These are phyloP conservation scores for Cyclostephanos tholiformis DNA, from an alignment of 108 stramenopile species.

Conservation along the genomic window DNA sequence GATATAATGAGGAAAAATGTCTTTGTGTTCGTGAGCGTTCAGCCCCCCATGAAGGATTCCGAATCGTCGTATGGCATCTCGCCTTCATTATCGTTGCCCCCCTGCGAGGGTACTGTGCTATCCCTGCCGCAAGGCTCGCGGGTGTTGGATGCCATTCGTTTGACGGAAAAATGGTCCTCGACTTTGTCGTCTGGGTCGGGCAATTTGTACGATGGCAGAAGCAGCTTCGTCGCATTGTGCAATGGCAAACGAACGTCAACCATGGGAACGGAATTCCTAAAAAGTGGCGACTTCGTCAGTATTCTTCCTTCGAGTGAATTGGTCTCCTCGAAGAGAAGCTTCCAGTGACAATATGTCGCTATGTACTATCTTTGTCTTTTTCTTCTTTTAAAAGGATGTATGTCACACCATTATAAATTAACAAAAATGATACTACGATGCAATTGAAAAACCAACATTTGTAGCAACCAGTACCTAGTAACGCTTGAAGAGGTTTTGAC, in stretches of 20 bases:
- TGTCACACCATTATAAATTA: background rate
- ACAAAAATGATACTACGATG: too few species aligned
- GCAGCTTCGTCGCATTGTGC: constrained; percentile 21
- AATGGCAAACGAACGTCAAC: constrained; percentile 55
- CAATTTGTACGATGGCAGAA: constrained; percentile 23
- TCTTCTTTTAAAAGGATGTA: background rate
- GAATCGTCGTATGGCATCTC: background rate
- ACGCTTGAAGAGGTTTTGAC: too few species aligned
- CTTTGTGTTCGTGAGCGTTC: constrained; percentile 66
- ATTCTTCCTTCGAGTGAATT: constrained; percentile 41
- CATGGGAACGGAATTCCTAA: constrained; percentile 49
- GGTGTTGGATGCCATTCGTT: constrained; percentile 73
- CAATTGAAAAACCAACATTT: too few species aligned
- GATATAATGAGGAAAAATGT: constrained; percentile 76
- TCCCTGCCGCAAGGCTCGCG: constrained; percentile 77
- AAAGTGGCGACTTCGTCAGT: constrained; percentile 72
- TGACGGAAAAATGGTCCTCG: constrained; percentile 48
- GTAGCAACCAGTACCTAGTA: too few species aligned
- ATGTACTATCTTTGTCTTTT: background rate
- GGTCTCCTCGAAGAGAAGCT: constrained; percentile 12
- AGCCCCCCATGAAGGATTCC: constrained; percentile 7
- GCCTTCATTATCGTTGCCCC: background rate
- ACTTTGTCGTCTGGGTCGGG: constrained; percentile 9
- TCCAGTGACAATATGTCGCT: background rate
- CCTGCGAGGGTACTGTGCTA: constrained; percentile 58